These are phyloP conservation scores for Coemansia sp. DNA, from an alignment of 192 early-diverging fungal genomes.

Conservation along the genomic window DNA sequence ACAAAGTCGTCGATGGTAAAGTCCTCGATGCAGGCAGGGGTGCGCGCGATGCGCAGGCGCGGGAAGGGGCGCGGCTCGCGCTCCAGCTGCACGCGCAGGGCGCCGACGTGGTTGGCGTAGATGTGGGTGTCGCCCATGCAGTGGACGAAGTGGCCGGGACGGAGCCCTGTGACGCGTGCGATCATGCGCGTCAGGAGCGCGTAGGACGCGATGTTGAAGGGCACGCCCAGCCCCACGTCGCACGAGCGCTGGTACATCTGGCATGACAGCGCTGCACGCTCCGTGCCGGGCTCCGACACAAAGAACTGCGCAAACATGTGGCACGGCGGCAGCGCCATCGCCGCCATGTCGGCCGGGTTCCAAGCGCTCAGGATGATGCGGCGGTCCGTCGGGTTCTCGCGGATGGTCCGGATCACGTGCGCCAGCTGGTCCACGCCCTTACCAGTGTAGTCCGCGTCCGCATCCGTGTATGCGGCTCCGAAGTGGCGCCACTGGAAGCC, in stretches of 20 bases:
- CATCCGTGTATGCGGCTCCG: conserved; percentile 85
- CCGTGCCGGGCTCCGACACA: conserved; percentile 69
- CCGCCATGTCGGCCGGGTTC: conserved; percentile 89
- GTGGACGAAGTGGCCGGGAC: conserved; percentile 85
- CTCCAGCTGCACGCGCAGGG: conserved; percentile 74
- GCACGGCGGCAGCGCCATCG: conserved; percentile 97
- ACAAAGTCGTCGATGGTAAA: conserved; percentile 81
- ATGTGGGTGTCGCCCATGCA: conserved; percentile 96
- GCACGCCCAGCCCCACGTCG: conserved; percentile 96
- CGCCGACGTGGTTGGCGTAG: conserved; percentile 88
- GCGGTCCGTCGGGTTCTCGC: conserved; percentile 81
- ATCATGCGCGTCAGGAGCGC: conserved; percentile 88
- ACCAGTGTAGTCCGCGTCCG: conserved; percentile 84
- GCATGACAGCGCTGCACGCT: conserved; percentile 72
- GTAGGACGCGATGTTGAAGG: conserved; percentile 98
- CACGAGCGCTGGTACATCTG: conserved; percentile 94
- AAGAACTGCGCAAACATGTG: conserved; percentile 98
- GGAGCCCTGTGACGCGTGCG: conserved; percentile 80
- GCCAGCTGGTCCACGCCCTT: conserved; percentile 92
- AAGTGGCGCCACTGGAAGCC: conserved; percentile 99
- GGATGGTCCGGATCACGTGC: conserved; percentile 84
- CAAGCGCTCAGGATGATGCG: conserved; percentile 94
- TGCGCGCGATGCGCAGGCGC: conserved; percentile 62
- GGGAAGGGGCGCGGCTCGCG: conserved; percentile 84
- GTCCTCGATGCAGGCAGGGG: conserved; percentile 63